Evolutionary conservation across 768 basidiomycete species (phyloP), one percentile per base, ranked within the genome.

Genomic region (Podaxis pistillaris): DNA sequence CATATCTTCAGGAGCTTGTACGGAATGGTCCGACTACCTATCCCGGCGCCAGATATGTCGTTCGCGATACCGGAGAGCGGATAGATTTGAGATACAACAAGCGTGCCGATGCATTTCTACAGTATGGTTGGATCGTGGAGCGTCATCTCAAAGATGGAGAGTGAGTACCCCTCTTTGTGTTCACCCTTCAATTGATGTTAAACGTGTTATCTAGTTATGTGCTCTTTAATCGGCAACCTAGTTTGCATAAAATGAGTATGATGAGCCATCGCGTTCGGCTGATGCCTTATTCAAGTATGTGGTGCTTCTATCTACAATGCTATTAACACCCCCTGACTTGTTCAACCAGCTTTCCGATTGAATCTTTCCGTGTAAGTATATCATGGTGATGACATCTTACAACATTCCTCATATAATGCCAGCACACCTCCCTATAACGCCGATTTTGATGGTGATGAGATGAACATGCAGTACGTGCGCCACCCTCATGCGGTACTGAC

Each of bases 201-300:
- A 33, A 69, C 56, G 11, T 17, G 13, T 46, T 22, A 19, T 33
- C 5, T 64, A 95, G 93, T 70, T 95, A 81, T 67, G 92, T 98
- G 22, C 79, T 99, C 57, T 98, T 99, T 80, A 98, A 99, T 74
- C 96, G 97, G 58, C 97, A 99, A 72, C 97, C 97, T 11, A 92
- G 89, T 83, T 76, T 98, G 75, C 97, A 99, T 76, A 99, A 99
- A 76, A 98, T 98, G 97, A 96, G 94, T 82, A 98, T 98, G 97
- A 98, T 98, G 97, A 93, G 93, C 75, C 97, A 98, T 79, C 88
- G 96, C 38, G 93, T 98, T 33, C 94, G 91, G 70, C 79, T 98
- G 64, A 97, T 98, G 95, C 92, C 93, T 12, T 98, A 98, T 76
- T 98, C 96, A 22, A 98, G 94, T 96, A 70, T 74, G 94, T 83